Conservation (phyloP, 2,329 filamentous ascomycete genomes). For the Mycosphaerella arachidis region DNA sequence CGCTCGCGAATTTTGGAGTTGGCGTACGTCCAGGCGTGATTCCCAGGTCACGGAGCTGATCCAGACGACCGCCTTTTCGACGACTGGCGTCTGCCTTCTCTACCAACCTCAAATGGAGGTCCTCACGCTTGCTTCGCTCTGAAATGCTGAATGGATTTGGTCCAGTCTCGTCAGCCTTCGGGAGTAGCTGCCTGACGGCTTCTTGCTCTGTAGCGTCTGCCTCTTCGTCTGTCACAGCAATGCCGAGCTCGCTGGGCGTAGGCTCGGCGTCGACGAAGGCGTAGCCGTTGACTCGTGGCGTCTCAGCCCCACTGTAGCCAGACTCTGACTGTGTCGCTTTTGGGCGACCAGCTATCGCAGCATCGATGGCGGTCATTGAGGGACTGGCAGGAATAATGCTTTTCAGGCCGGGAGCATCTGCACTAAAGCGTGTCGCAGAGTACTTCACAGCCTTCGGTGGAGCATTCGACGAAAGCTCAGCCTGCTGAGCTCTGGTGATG, state of each 20-base stretch:
- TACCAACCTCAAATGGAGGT: slow-evolving; percentile 79
- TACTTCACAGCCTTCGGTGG: slow-evolving; percentile 75
- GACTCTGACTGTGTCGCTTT: slow-evolving; percentile 58
- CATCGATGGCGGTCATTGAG: slow-evolving; percentile 75
- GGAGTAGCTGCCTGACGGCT: slow-evolving; percentile 38
- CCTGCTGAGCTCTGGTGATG: slow-evolving; percentile 60
- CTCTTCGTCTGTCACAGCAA: slow-evolving; percentile 35
- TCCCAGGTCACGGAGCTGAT: slow-evolving; percentile 31
- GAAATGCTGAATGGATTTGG: slow-evolving; percentile 77
- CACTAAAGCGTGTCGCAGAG: slow-evolving; percentile 69
- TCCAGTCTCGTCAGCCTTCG: slow-evolving; percentile 49
- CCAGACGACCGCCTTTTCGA: slow-evolving; percentile 52
- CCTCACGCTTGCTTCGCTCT: slow-evolving; percentile 71
- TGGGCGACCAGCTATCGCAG: slow-evolving; percentile 73
- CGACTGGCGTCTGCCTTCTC: slow-evolving; percentile 73
- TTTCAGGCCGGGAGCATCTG: slow-evolving; percentile 25
- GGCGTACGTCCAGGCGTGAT: slow-evolving; percentile 51
- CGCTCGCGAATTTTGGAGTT: slow-evolving; percentile 65
- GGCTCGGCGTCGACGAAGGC: slow-evolving; percentile 85
- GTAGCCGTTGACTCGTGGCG: slow-evolving; percentile 88
- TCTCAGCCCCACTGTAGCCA: slow-evolving; percentile 64
- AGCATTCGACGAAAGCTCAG: slow-evolving; percentile 66
- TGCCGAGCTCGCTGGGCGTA: slow-evolving; percentile 53
- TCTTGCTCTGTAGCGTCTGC: slow-evolving; percentile 33
- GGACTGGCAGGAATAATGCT: slow-evolving; percentile 63